These are phyloP conservation scores for Dendrocalamus latiflorus DNA, from an alignment of 202 grass and related monocot genomes.

Conservation along the genomic window DNA sequence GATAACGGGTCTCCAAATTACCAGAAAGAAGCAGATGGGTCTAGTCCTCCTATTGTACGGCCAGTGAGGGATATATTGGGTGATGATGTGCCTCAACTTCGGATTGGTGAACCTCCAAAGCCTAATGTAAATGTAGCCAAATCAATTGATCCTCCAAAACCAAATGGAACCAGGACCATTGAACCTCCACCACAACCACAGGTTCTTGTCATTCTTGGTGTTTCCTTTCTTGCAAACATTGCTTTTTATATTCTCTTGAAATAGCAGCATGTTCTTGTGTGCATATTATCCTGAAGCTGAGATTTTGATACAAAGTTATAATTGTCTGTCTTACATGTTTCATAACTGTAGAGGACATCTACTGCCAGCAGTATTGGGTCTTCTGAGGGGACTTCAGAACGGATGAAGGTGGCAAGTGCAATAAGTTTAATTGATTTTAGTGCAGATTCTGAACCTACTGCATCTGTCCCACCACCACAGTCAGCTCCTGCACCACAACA, in stretches of 20 bases:
- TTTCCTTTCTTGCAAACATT: not conserved
- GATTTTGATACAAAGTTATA: constrained; percentile 13
- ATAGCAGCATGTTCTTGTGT: constrained; percentile 18
- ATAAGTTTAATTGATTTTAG: too few species aligned
- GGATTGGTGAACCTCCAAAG: constrained; percentile 62
- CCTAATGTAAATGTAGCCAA: constrained; percentile 42
- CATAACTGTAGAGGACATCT: constrained; percentile 52
- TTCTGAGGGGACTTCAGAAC: constrained; percentile 47
- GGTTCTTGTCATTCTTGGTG: constrained; percentile 29
- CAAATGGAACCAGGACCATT: constrained; percentile 39
- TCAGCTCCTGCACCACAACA: too few species aligned
- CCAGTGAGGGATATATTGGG: constrained; percentile 88
- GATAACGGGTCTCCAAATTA: constrained; percentile 68
- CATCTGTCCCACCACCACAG: too few species aligned
- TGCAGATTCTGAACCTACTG: too few species aligned
- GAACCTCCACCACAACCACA: constrained; percentile 56
- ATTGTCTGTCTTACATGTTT: constrained; percentile 23
- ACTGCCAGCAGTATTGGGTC: constrained; percentile 63
- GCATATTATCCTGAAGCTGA: constrained; percentile 13
- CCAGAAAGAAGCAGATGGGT: constrained; percentile 46
- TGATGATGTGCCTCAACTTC: constrained; percentile 63
- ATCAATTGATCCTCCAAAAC: constrained; percentile 53
- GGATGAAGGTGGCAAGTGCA: constrained; percentile 27
- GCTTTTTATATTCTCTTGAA: constrained; percentile 9
- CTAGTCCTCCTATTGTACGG: constrained; percentile 66